These are phyloP conservation scores for Pseudoneurospora amorphoporcata DNA, from an alignment of 495 filamentous ascomycete species.

Conservation along the genomic window DNA sequence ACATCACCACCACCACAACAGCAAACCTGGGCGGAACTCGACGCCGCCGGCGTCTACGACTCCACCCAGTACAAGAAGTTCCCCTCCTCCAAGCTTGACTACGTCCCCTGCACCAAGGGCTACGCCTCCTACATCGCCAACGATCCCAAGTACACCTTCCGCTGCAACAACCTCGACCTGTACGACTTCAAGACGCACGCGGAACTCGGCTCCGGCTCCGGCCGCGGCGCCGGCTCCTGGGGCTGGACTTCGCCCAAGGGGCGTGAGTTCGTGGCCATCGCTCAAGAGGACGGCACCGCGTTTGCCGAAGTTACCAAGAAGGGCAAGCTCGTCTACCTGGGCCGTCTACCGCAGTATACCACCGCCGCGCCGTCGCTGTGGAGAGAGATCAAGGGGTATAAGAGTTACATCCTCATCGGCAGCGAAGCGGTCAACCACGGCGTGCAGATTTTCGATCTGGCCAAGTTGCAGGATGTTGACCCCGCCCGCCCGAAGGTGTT, in stretches of 20 bases:
- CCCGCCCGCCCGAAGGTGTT: slow-evolving; percentile 19
- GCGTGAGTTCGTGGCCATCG: slow-evolving; percentile 49
- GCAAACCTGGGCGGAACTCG: slow-evolving; percentile 25
- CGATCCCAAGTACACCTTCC: slow-evolving; percentile 38
- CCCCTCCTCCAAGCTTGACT: slow-evolving; percentile 8
- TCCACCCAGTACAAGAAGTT: slow-evolving; percentile 27
- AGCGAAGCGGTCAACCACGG: slow-evolving; percentile 37
- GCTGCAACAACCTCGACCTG: slow-evolving; percentile 44
- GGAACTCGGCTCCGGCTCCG: slow-evolving; percentile 34
- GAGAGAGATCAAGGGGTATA: slow-evolving; percentile 39
- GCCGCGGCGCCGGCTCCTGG: slow-evolving; percentile 34
- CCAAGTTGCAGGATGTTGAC: slow-evolving; percentile 17
- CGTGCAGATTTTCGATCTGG: slow-evolving; percentile 44
- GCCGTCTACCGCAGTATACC: slow-evolving; percentile 42
- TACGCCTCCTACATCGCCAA: slow-evolving; percentile 30
- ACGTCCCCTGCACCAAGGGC: slow-evolving; percentile 37
- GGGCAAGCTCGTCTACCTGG: slow-evolving; percentile 46
- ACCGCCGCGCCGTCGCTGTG: slow-evolving; percentile 28
- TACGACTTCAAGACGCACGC: slow-evolving; percentile 44
- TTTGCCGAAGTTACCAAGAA: slow-evolving; percentile 42
- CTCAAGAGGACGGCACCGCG: slow-evolving; percentile 45
- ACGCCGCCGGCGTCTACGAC: slow-evolving; percentile 27
- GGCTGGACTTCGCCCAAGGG: slow-evolving; percentile 48
- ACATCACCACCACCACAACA: neutral
- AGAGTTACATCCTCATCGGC: slow-evolving; percentile 38